Conservation (phyloP, 2,329 filamentous ascomycete species). For the Cryphonectria nitschkei region DNA sequence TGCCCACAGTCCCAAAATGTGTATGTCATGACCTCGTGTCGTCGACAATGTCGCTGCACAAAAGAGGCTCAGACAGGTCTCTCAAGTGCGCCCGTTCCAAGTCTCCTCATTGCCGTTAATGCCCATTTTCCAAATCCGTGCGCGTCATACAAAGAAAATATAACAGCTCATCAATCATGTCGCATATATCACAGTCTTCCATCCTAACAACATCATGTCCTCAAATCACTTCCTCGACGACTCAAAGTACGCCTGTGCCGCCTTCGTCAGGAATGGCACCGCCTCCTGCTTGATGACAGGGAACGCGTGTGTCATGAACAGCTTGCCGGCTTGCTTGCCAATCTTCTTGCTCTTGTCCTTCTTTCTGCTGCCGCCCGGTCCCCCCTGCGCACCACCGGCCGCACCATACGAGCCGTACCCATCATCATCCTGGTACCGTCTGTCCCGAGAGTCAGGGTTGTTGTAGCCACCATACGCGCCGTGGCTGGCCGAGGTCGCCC, state of each 20-base stretch:
- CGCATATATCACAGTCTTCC: background rate
- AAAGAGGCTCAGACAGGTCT: background rate
- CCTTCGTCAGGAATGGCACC: conserved; percentile 28
- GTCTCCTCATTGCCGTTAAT: background rate
- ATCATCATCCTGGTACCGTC: conserved; percentile 17
- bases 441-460: background rate
- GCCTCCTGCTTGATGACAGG: conserved; percentile 30
- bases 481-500: conserved; percentile 23
- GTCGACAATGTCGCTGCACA: background rate
- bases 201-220: background rate
- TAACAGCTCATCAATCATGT: background rate
- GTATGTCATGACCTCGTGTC: background rate
- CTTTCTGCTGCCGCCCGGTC: background rate
- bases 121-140: background rate
- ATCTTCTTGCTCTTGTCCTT: conserved; percentile 26
- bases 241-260: conserved; percentile 28
- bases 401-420: conserved; percentile 9
- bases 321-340: conserved; percentile 26
- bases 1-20: background rate
- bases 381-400: background rate
- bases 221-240: background rate
- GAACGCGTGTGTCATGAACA: conserved; percentile 29
- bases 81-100: background rate
- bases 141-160: background rate
- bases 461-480: conserved; percentile 8